phyloP scores from a whole-genome alignment of 2,329 filamentous ascomycete genomes.

The Stagonosporopsis rhizophila region DNA sequence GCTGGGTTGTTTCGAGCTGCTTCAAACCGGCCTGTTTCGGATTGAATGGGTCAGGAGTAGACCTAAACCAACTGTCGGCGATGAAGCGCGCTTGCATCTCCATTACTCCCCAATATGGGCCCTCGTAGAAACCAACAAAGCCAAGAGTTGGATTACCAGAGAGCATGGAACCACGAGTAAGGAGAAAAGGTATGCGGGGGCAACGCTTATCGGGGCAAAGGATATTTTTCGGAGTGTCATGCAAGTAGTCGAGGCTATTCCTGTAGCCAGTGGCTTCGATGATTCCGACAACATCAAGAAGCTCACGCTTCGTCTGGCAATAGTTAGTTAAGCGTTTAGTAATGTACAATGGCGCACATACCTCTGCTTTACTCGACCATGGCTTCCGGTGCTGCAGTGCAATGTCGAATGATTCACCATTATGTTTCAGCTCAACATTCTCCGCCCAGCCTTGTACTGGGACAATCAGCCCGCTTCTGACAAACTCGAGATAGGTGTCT shows the following conservation, averaged over 20 bases:
- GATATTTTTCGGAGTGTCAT: slow-evolving; percentile 60
- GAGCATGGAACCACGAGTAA: slow-evolving; percentile 72
- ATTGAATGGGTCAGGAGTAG: slow-evolving; percentile 27
- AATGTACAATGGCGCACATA: background rate
- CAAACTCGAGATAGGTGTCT: slow-evolving; percentile 76
- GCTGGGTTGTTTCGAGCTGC: slow-evolving; percentile 28
- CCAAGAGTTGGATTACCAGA: slow-evolving; percentile 70
- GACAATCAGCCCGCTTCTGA: slow-evolving; percentile 64
- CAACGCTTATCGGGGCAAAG: slow-evolving; percentile 66
- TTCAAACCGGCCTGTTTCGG: slow-evolving; percentile 1
- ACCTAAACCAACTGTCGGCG: slow-evolving; percentile 63
- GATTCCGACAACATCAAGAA: slow-evolving; percentile 58
- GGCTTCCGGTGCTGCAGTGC: slow-evolving; percentile 21
- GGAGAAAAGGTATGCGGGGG: slow-evolving; percentile 61
- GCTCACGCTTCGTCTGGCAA: slow-evolving; percentile 8
- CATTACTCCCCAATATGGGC: slow-evolving; percentile 86
- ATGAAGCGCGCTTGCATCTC: slow-evolving; percentile 82
- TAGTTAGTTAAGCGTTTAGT: slow-evolving; percentile 7
- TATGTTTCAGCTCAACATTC: slow-evolving; percentile 23
- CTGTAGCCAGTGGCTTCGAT: slow-evolving; percentile 79
- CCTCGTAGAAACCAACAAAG: slow-evolving; percentile 84
- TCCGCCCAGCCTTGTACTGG: slow-evolving; percentile 49
- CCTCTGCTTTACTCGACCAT: slow-evolving; percentile 18
- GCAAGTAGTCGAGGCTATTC: slow-evolving; percentile 70
- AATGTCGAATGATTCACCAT: slow-evolving; percentile 9